Conservation (phyloP, 2,329 filamentous ascomycete species). For the Fusarium austroafricanum region DNA sequence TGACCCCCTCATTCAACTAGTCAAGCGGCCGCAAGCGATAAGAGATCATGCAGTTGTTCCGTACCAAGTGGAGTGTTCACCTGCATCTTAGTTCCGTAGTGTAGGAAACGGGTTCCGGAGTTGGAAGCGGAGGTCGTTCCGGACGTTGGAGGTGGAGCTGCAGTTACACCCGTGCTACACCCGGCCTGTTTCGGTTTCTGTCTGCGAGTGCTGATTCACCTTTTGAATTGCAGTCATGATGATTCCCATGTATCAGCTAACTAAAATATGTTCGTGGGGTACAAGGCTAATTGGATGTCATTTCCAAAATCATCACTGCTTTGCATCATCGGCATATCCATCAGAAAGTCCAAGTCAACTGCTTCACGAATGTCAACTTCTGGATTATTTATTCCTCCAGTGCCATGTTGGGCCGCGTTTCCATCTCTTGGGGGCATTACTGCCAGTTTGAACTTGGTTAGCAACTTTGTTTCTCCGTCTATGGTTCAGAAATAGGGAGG, state of each 20-base stretch:
- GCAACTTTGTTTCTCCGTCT: not conserved
- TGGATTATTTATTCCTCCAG: not conserved
- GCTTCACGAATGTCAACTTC: not conserved
- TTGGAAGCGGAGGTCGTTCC: not conserved
- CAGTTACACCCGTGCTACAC: not conserved
- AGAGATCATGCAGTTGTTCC: not conserved
- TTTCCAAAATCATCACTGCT: not conserved
- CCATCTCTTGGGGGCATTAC: not conserved
- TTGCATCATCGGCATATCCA: not conserved
- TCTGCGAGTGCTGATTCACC: not conserved
- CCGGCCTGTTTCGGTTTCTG: not conserved
- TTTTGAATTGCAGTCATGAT: not conserved
- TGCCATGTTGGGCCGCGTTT: not conserved
- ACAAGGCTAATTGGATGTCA: not conserved
- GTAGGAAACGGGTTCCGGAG: not conserved
- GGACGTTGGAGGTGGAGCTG: not conserved
- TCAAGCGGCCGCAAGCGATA: not conserved
- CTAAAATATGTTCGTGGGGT: not conserved
- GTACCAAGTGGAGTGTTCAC: not conserved
- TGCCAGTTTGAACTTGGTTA: not conserved
- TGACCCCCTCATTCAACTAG: fast-evolving
- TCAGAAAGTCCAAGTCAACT: not conserved
- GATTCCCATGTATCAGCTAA: fast-evolving
- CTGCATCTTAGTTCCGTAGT: not conserved
- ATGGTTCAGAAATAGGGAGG: not conserved